Percentiles rank a stretch among this genome's conserved stretches.
Evolutionary conservation across 805 yeast genomes (phyloP).

Genomic region (Suhomyces sp.): DNA sequence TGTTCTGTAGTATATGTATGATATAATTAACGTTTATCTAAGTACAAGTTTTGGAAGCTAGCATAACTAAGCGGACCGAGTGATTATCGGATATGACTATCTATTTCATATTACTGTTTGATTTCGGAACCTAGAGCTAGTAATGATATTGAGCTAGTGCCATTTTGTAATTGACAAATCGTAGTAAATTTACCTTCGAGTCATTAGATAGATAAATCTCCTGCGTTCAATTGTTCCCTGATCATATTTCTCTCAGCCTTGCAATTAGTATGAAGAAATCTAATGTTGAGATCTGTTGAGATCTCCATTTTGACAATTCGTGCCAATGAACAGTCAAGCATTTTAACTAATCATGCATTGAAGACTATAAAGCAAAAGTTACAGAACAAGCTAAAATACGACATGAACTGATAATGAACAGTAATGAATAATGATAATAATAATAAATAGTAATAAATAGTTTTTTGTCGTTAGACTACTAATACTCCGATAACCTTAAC

Average conservation of each 20-base stretch:
- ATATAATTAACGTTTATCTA: not conserved
- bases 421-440: not conserved
- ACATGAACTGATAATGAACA: not conserved
- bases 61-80: too few species aligned
- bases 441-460: constrained; percentile 7
- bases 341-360: not conserved
- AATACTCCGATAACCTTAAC: constrained; percentile 61
- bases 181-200: too few species aligned
- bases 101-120: too few species aligned
- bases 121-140: not conserved
- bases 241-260: constrained; percentile 57
- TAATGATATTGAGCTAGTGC: not conserved
- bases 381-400: not conserved
- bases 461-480: constrained; percentile 8
- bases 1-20: not conserved
- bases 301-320: constrained; percentile 18
- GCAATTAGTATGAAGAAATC: constrained; percentile 50
- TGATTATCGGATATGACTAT: too few species aligned
- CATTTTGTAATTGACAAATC: not conserved
- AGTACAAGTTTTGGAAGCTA: not conserved
- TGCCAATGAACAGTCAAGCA: not conserved
- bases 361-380: too few species aligned
- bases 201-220: constrained; percentile 21
- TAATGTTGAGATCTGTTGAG: constrained; percentile 46
- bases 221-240: constrained; percentile 36